A percentile compares a stretch with the other conserved stretches of the same genome.
Evolutionary conservation across 2,329 filamentous ascomycete species (phyloP).

Genomic region (Ilyonectria mors-panacis): DNA sequence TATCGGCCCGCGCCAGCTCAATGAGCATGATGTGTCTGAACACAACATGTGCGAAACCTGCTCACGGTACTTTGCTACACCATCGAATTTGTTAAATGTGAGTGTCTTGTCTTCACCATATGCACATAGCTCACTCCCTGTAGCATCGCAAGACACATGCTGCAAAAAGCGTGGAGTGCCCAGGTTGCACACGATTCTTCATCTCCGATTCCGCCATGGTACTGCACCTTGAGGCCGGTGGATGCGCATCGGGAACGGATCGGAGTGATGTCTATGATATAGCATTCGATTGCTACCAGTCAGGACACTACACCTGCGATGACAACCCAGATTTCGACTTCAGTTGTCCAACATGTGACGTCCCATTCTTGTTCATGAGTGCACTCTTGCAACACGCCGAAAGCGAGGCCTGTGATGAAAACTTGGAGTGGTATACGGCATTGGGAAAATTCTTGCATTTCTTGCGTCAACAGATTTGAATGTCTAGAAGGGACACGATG

Average conservation of each 20-base stretch:
- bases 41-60: conserved; percentile 40
- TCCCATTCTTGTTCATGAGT: conserved; percentile 31
- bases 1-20: conserved; percentile 1
- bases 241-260: conserved; percentile 33
- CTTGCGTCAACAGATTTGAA: background rate
- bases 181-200: conserved; percentile 37
- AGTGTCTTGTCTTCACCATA: background rate
- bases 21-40: conserved; percentile 21
- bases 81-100: conserved; percentile 35
- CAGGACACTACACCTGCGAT: conserved; percentile 6
- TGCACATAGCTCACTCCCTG: background rate
- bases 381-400: conserved; percentile 41
- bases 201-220: conserved; percentile 41
- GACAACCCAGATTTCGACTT: conserved; percentile 27
- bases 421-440: background rate
- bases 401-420: conserved; percentile 38
- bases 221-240: conserved; percentile 44
- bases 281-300: conserved; percentile 29
- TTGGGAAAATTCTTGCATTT: conserved; percentile 9
- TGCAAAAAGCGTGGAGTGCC: conserved; percentile 30
- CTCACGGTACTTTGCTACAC: conserved; percentile 8
- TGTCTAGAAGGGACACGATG: background rate
- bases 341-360: conserved; percentile 37
- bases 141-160: conserved; percentile 41
- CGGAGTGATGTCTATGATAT: conserved; percentile 13